These are phyloP conservation scores for Yamadazyma triangularis DNA, from an alignment of 1,139 yeast species.

Conservation along the genomic window DNA sequence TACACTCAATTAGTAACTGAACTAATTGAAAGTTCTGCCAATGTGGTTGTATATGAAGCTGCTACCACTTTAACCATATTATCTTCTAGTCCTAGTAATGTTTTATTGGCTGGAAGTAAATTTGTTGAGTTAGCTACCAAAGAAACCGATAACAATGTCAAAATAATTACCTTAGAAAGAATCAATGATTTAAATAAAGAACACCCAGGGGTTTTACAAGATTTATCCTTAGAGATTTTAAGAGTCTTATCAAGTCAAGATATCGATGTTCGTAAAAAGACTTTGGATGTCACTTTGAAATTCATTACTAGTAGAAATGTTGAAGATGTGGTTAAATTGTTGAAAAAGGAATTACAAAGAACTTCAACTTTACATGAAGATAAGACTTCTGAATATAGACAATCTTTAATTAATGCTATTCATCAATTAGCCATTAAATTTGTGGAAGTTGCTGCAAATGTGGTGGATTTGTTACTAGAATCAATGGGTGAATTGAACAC, in stretches of 20 bases:
- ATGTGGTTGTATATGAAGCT: constrained; percentile 87
- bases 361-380: constrained; percentile 69
- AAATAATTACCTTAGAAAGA: constrained; percentile 85
- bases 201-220: constrained; percentile 83
- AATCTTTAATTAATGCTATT: constrained; percentile 79
- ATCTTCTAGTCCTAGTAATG: constrained; percentile 62
- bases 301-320: constrained; percentile 86
- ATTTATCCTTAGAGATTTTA: constrained; percentile 79
- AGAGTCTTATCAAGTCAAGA: constrained; percentile 85
- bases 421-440: constrained; percentile 89
- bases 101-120: constrained; percentile 74
- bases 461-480: constrained; percentile 83
- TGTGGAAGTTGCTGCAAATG: constrained; percentile 87
- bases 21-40: constrained; percentile 64
- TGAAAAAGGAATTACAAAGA: constrained; percentile 85
- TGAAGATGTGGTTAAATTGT: constrained; percentile 85
- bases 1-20: constrained; percentile 73
- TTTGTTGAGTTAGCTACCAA: constrained; percentile 85
- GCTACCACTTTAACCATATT: constrained; percentile 79
- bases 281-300: constrained; percentile 74
- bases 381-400: constrained; percentile 81
- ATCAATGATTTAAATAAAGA: constrained; percentile 69
- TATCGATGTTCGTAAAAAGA: constrained; percentile 84
- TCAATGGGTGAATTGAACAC: constrained; percentile 82
- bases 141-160: constrained; percentile 91